Percentiles rank a stretch among this genome's conserved stretches.
These are phyloP conservation scores for Talaromyces sp. DNA, from an alignment of 2,329 filamentous ascomycete species.

Conservation along the genomic window DNA sequence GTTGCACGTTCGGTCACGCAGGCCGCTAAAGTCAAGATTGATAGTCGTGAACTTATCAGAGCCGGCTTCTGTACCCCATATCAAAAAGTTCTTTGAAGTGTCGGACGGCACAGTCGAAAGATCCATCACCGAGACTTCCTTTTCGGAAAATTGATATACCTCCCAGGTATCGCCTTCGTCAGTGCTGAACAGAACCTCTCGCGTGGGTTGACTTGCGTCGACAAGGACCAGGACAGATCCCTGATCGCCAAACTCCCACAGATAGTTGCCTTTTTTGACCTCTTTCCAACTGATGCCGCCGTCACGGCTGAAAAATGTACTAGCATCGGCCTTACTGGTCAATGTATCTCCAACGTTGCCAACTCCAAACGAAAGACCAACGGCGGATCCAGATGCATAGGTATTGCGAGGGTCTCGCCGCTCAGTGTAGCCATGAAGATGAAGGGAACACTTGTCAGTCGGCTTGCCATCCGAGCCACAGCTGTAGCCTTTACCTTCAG, in stretches of 20 bases:
- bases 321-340: conserved; percentile 54
- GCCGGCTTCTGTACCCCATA: conserved; percentile 65
- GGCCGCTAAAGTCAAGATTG: conserved; percentile 83
- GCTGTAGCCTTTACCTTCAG: conserved; percentile 65
- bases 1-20: conserved; percentile 68
- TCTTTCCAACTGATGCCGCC: conserved; percentile 85
- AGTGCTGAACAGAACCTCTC: conserved; percentile 67
- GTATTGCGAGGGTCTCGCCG: conserved; percentile 75
- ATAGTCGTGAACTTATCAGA: conserved; percentile 61
- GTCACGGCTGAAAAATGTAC: conserved; percentile 88
- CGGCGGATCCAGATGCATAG: conserved; percentile 80
- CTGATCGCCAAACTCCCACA: conserved; percentile 94
- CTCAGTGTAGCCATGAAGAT: conserved; percentile 95
- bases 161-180: conserved; percentile 80
- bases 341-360: conserved; percentile 75
- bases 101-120: conserved; percentile 88
- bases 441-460: conserved; percentile 70
- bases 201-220: conserved; percentile 64
- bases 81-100: conserved; percentile 81
- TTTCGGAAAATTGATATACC: conserved; percentile 67
- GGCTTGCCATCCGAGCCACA: conserved; percentile 60
- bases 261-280: conserved; percentile 81
- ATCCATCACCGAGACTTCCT: conserved; percentile 69
- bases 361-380: conserved; percentile 84
- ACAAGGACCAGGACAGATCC: conserved; percentile 90